phyloP scores from a whole-genome alignment of 352 stramenopile species.

The Achlya hypogyna region DNA sequence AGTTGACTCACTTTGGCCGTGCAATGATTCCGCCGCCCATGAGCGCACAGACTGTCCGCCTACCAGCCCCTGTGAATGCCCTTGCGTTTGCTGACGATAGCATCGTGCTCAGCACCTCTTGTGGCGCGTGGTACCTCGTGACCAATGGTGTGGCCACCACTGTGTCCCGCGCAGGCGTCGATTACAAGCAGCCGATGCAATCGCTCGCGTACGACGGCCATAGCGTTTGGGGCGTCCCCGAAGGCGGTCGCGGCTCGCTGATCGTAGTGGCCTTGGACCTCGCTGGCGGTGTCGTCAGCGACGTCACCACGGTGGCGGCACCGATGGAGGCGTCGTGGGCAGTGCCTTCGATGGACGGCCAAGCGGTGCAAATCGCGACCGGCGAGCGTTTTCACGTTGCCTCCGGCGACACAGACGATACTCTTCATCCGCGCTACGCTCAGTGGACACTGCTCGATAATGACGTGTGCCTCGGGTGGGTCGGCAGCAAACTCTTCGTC shows the following conservation, averaged over 20 bases:
- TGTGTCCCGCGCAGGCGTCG: background rate
- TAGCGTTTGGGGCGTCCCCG: background rate
- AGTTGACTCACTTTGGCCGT: constrained; percentile 59
- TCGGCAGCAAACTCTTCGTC: constrained; percentile 41
- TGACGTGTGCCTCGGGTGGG: background rate
- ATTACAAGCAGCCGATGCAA: background rate
- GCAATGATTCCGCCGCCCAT: constrained; percentile 56
- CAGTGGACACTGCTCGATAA: background rate
- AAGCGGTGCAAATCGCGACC: background rate
- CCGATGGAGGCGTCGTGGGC: background rate
- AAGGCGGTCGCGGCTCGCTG: background rate
- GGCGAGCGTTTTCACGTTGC: background rate
- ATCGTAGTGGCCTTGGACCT: background rate
- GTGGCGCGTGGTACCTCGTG: background rate
- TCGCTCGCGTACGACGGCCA: background rate
- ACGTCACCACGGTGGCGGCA: background rate
- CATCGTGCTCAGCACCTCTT: constrained; percentile 27
- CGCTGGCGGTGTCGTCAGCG: background rate
- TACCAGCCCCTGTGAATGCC: constrained; percentile 41
- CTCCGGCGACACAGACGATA: background rate
- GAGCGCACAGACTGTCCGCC: constrained; percentile 34
- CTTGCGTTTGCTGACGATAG: constrained; percentile 42
- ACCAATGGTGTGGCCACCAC: background rate
- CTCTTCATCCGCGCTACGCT: background rate
- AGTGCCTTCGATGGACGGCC: background rate